These are phyloP conservation scores for Stagonosporopsis rhizophila DNA, from an alignment of 2,329 filamentous ascomycete genomes.

Conservation along the genomic window DNA sequence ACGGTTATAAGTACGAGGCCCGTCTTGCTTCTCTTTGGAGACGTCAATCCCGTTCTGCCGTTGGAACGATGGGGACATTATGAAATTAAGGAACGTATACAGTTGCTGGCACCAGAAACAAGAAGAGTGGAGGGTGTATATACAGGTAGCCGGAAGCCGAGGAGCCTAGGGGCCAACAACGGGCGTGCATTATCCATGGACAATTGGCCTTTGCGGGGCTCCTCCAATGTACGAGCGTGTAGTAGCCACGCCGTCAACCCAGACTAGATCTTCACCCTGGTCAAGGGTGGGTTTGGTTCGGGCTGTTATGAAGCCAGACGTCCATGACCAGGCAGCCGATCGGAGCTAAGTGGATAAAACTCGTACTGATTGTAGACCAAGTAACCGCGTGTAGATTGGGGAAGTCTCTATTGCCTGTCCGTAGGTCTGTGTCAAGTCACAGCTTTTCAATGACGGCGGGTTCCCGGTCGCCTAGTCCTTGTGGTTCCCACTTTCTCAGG, in stretches of 20 bases:
- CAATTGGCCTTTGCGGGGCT: constrained; percentile 16
- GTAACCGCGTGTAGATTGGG: background rate
- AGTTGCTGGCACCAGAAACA: background rate
- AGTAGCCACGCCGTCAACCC: constrained; percentile 6
- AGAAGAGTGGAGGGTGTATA: constrained; percentile 9
- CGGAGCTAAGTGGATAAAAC: constrained; percentile 7
- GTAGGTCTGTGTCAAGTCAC: constrained; percentile 4
- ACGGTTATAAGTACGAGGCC: constrained; percentile 5
- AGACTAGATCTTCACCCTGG: constrained; percentile 1
- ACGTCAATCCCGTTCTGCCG: background rate
- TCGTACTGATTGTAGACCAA: background rate
- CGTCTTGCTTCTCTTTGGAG: constrained; percentile 12
- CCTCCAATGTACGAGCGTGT: constrained; percentile 6
- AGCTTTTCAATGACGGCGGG: constrained; percentile 3
- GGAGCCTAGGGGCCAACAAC: constrained; percentile 7
- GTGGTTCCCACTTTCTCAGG: constrained; percentile 7
- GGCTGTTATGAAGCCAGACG: background rate
- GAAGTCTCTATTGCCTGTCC: background rate
- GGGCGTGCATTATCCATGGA: constrained; percentile 14
- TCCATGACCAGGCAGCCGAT: constrained; percentile 9
- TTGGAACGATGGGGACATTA: constrained; percentile 5
- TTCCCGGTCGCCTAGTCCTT: constrained; percentile 4
- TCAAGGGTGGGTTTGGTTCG: constrained; percentile 3
- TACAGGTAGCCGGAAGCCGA: constrained; percentile 1
- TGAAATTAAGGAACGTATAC: constrained; percentile 10